These are phyloP conservation scores for Rutstroemia sp. DNA, from an alignment of 2,329 filamentous ascomycete genomes.

Conservation along the genomic window DNA sequence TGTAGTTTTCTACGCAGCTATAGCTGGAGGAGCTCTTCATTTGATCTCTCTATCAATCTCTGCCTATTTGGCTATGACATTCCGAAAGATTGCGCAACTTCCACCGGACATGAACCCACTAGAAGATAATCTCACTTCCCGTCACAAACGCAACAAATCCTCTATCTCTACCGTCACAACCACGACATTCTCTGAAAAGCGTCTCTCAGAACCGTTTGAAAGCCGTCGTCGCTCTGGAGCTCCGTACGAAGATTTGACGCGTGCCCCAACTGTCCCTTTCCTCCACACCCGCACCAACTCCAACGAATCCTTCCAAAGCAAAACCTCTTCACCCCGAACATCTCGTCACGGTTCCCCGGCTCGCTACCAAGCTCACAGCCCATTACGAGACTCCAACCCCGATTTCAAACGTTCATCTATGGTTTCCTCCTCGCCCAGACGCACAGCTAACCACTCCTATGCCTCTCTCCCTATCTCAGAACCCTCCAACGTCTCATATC, in stretches of 20 bases:
- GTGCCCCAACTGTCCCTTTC: conserved; percentile 62
- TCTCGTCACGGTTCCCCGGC: conserved; percentile 48
- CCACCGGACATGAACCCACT: conserved; percentile 95
- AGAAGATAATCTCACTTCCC: conserved; percentile 75
- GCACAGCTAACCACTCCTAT: conserved; percentile 45
- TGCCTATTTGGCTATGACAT: conserved; percentile 68
- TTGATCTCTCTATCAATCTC: conserved; percentile 62
- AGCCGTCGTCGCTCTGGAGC: conserved; percentile 37
- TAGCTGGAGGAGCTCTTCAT: conserved; percentile 60
- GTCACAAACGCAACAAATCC: conserved; percentile 70
- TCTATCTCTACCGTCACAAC: conserved; percentile 25
- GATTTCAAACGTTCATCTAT: conserved; percentile 41
- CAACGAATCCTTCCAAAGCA: conserved; percentile 46
- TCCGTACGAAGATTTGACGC: conserved; percentile 38
- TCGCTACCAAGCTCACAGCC: conserved; percentile 44
- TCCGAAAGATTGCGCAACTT: conserved; percentile 72
- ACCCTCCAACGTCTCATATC: conserved; percentile 21
- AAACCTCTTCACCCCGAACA: conserved; percentile 43
- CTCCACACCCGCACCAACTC: conserved; percentile 67
- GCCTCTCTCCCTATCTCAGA: conserved; percentile 42
- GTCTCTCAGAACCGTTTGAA: conserved; percentile 42
- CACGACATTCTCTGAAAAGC: conserved; percentile 46
- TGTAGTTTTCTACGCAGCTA: conserved; percentile 60
- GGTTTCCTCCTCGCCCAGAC: conserved; percentile 22
- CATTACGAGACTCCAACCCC: conserved; percentile 37